phyloP scores from a whole-genome alignment of 768 basidiomycete genomes.

The Amanita polypyramis region DNA sequence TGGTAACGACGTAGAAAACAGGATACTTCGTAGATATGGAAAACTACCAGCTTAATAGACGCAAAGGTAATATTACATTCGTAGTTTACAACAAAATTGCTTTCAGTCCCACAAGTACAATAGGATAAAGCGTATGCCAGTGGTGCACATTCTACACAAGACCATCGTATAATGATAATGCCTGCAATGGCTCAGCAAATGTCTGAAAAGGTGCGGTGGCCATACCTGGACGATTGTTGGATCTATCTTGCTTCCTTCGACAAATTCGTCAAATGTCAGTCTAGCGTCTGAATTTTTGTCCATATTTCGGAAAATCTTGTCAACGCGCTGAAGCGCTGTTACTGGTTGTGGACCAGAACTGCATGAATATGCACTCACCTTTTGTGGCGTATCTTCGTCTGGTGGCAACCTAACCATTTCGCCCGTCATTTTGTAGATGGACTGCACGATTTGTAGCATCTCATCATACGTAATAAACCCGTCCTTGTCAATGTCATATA shows the following conservation, averaged over 20 bases:
- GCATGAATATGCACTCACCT: constrained; percentile 36
- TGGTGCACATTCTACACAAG: constrained; percentile 47
- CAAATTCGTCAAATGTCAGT: constrained; percentile 94
- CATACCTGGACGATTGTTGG: constrained; percentile 94
- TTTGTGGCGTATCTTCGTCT: constrained; percentile 99
- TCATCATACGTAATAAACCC: constrained; percentile 97
- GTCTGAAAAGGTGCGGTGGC: background rate
- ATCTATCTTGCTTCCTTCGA: constrained; percentile 97
- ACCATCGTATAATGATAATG: constrained; percentile 90
- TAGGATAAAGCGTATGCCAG: background rate
- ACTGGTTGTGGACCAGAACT: constrained; percentile 1
- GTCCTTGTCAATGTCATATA: constrained; percentile 98
- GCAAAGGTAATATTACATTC: background rate
- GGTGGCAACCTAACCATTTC: constrained; percentile 98
- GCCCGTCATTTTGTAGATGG: constrained; percentile 99
- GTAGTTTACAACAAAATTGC: background rate
- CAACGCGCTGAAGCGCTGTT: constrained; percentile 63
- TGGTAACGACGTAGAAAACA: constrained; percentile 69
- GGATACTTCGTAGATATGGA: constrained; percentile 71
- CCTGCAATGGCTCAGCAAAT: constrained; percentile 34
- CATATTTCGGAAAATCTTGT: constrained; percentile 98
- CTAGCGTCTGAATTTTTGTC: constrained; percentile 91
- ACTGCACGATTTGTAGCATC: constrained; percentile 96
- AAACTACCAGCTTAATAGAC: constrained; percentile 24
- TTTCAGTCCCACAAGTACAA: background rate